Evolutionary conservation across 2,329 filamentous ascomycete species (phyloP), one percentile per base, ranked within the genome.

Genomic region (Aspergillus sp.): DNA sequence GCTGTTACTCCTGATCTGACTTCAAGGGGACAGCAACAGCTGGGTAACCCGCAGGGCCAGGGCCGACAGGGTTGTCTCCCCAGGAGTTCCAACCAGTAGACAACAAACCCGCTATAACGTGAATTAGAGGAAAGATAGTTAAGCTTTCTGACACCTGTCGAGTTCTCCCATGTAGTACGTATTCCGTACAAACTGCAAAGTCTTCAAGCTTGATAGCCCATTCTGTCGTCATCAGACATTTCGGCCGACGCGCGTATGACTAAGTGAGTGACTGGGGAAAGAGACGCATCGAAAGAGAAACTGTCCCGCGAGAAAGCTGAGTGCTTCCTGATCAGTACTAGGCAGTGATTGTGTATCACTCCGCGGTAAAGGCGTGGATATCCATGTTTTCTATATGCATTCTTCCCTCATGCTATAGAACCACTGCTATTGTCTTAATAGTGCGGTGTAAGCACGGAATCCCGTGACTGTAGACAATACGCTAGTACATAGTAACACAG

Each of bases 321-420:
- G 27, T 31, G 27, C 9, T 31, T 11, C 27, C 27, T 31, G 11
- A 31, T 11, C 3, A 31, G 27, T 31, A 9, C 27, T 31, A 9
- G 27, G 27, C 8, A 31, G 27, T 11, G 27, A 31, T 31, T 31
- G 27, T 11, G 35, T n/a, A 37, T 15, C 35, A 37, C 14, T 21
- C 17, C 5, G 40, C 40, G n/a, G 40, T 24, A n/a, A 27, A 6
- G 12, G n/a, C 1, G 15, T 31, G 17, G 44, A 52, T 56, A 23
- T 24, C 48, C 19, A 35, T 35, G 48, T 24, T 23, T 24, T 21
- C 24, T n/a, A 48, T 3, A n/a, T 39, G 35, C 48, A 48, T 52
- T 52, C 55, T n/a, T 53, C 37, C 14, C n/a, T n/a, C 37, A 24
- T 53, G 50, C 45, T 31, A 53, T 49, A 15, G 48, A 57, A 57